These are phyloP conservation scores for Elymus sibiricus DNA, from an alignment of 176 grass and related monocot species.

Conservation along the genomic window DNA sequence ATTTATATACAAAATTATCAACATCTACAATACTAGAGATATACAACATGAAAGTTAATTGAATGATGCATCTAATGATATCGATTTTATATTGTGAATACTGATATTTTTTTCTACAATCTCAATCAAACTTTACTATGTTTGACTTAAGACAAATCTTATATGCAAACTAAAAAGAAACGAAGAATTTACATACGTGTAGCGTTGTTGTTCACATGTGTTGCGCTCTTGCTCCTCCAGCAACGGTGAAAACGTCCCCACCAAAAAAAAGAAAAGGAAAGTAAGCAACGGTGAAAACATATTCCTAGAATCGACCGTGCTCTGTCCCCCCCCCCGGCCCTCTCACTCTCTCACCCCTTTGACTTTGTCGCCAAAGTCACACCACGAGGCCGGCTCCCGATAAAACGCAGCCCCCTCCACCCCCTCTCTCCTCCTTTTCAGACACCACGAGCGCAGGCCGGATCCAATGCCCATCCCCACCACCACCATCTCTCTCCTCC, in stretches of 20 bases:
- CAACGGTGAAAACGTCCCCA: background rate
- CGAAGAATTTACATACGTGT: too few relatives aligned
- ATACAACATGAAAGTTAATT: too few relatives aligned
- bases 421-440: background rate
- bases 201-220: background rate
- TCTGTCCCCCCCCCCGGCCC: background rate
- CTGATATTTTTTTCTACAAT: too few relatives aligned
- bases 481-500: background rate
- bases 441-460: background rate
- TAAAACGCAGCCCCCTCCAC: background rate
- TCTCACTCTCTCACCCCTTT: constrained; percentile 11
- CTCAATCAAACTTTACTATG: too few relatives aligned
- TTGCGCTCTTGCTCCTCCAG: background rate
- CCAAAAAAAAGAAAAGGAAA: background rate
- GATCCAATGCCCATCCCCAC: constrained; percentile 19
- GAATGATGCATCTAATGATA: too few relatives aligned
- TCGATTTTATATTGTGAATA: too few relatives aligned
- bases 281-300: background rate
- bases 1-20: too few relatives aligned
- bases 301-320: background rate
- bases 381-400: background rate
- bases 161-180: too few relatives aligned
- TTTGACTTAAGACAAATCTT: too few relatives aligned
- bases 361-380: constrained; percentile 30
- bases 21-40: too few relatives aligned